Conservation (phyloP, 2,329 filamentous ascomycete genomes). For the Cryphonectria carpinicola region DNA sequence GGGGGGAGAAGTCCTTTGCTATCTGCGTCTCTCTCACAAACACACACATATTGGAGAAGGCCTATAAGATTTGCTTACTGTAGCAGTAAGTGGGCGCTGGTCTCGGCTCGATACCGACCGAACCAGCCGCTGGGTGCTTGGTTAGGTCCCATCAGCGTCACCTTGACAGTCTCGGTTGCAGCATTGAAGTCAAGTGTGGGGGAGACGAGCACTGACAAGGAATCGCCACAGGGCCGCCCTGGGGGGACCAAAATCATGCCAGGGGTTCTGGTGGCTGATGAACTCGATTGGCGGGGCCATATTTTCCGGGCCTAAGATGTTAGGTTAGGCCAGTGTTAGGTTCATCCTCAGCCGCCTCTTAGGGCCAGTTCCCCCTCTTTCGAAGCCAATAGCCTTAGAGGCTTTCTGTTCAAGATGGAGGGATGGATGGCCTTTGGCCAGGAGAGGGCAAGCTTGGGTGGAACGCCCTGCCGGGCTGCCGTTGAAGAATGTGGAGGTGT, state of each 20-base stretch:
- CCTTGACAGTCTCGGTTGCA: background rate
- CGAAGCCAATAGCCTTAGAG: background rate
- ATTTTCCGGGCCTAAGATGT: background rate
- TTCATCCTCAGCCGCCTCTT: background rate
- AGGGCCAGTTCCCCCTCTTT: background rate
- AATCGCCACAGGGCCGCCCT: background rate
- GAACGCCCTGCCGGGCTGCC: background rate
- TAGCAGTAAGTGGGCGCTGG: background rate
- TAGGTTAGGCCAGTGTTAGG: background rate
- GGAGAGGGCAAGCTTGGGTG: background rate
- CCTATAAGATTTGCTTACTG: background rate
- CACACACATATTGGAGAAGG: too few species aligned
- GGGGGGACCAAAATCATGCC: background rate
- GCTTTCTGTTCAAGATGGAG: background rate
- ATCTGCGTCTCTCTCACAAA: background rate
- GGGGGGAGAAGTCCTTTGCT: background rate
- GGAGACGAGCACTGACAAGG: background rate
- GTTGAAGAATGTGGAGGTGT: background rate
- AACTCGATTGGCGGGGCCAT: conserved; percentile 1
- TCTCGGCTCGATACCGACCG: background rate
- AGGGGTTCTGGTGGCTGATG: background rate
- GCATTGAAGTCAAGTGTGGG: conserved; percentile 5
- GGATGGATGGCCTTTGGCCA: background rate
- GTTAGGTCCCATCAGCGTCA: background rate
- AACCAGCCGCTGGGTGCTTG: background rate